Evolutionary conservation across 2,329 filamentous ascomycete genomes (phyloP), one percentile per base, ranked within the genome.

Genomic region (Daldinia eschscholtzii): DNA sequence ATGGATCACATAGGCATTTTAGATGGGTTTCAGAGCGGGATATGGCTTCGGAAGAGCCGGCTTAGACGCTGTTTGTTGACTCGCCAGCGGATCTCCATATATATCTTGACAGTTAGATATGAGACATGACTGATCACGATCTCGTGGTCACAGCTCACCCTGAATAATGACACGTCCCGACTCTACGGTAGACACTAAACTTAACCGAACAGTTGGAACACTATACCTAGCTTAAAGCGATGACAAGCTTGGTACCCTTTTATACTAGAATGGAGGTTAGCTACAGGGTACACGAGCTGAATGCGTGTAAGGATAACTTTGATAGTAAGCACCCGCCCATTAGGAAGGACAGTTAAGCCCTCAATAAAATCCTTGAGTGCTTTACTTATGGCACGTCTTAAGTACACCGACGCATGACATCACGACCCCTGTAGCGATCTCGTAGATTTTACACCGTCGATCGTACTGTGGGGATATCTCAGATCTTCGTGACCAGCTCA

Each of bases 361-460:
- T 2, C 20, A 23, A 23, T 23, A 23, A 23, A 23, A 23, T 23
- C 20, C 2, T 23, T 23, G 2, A 2, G 20, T 23, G 20, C 20
- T 23, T 23, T 23, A 23, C 20, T 23, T 23, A 23, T 23, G 20
- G 20, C 20, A 23, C 20, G 20, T 23, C 20, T 23, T 23, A 23
- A 23, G 20, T 23, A 23, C 20, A 23, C 63, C 63, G 63, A 63
- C 41, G 60, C 59, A 70, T 64, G 57, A 64, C 58, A 70, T 61
- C 55, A 70, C 50, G 20, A 65, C 33, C 68, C 68, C 50, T 70
- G 61, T 33, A 56, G 55, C 61, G 64, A 70, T 70, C 58, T 42
- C 64, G 61, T 68, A 70, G 68, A 68, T 67, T 68, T 62, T 57
- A 10, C 53, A 60, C 55, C 64, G 41, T 58, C 64, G 64, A 67